Base-by-base conservation (phyloP, 2,329 filamentous ascomycete genomes). In the Aspergillus novofumigatus region DNA sequence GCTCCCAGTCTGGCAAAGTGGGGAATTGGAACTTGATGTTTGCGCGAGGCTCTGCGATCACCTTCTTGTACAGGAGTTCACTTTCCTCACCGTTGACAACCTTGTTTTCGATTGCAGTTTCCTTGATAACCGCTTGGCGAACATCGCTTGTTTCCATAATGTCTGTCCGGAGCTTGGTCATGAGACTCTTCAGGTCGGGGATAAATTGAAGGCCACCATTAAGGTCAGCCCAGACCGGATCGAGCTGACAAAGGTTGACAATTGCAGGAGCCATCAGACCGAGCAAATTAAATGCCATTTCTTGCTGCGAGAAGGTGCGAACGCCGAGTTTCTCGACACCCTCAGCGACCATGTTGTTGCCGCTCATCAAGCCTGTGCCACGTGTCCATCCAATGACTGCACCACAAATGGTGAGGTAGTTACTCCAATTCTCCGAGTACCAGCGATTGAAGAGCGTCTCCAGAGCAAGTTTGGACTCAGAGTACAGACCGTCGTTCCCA, bases 11-110 rank as follows among this genome's bases (percentile, higher is more conserved):
- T 44, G 94, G 93, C 49, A 96, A 82, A 64, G 81, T 81, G 47
- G 94, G 95, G 82, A 99, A 99, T 67, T 96, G 89, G 66, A 93
- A 97, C 78, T 97, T 97, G 81, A 99, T 90, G 77, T 99, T 99
- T 73, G 94, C 94, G 68, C 94, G 90, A 51, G 92, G 94, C 72
- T 96, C 89, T 45, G 97, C 87, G 63, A 87, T 87, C 77, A 95
- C 92, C 81, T 93, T 95, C 83, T 94, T 93, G 83, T 97, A 97
- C 9, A 97, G 82, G 38, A 88, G 88, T 76, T 97, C 94, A 51
- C 91, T 95, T 65, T 89, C 87, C 71, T 96, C 91, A 60, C 95
- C 94, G 67, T 99, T 96, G 77, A 99, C 87, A 63, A 97, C 87
- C 82, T 95, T 96, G 81, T 97, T 95, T 81, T 99, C 95, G 56